A percentile compares a stretch with the other conserved stretches of the same genome.
Evolutionary conservation across 2,329 filamentous ascomycete species (phyloP).

Genomic region (Hymenoscyphus albidus): DNA sequence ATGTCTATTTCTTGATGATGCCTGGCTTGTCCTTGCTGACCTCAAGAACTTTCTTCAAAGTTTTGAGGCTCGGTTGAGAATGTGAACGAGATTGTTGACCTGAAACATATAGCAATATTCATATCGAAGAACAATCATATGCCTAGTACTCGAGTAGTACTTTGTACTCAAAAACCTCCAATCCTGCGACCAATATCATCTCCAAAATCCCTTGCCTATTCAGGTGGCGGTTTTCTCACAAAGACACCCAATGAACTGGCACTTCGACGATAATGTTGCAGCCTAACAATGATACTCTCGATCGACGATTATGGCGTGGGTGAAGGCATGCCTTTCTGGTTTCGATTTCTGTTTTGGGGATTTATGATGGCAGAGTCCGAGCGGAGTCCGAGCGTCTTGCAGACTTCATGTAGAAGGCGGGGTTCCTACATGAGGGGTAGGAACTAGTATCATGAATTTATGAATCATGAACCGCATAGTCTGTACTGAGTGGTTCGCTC

Average conservation of each 20-base stretch:
- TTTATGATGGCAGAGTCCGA: neutral
- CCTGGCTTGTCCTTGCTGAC: neutral
- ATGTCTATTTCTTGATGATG: neutral
- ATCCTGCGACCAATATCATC: neutral
- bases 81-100: neutral
- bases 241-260: neutral
- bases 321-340: neutral
- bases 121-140: no score
- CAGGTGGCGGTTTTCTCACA: neutral
- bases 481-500: no score
- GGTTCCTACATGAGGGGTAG: neutral
- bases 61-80: neutral
- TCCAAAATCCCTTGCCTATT: neutral
- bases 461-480: neutral
- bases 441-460: neutral
- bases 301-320: neutral
- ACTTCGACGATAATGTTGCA: neutral
- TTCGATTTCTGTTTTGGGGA: neutral
- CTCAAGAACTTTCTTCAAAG: neutral
- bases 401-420: neutral
- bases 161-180: neutral
- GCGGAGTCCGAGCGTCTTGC: neutral
- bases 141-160: neutral
- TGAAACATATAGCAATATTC: neutral
- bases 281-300: neutral